phyloP scores from a whole-genome alignment of 768 basidiomycete species.

The Udeniomyces megalosporus region DNA sequence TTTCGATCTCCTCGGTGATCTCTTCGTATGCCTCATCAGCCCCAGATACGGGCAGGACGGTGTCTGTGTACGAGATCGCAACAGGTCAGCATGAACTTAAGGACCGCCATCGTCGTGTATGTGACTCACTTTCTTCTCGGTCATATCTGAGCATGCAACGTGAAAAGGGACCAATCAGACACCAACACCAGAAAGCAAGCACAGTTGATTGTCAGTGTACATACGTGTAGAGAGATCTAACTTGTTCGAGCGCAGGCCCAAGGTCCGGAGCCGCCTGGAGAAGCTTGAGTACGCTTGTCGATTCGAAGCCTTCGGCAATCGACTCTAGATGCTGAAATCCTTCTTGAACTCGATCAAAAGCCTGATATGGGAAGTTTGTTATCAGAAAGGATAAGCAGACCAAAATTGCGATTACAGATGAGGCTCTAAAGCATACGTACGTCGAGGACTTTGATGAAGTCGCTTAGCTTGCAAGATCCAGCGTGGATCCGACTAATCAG shows the following conservation, averaged over 20 bases:
- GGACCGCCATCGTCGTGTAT: no score
- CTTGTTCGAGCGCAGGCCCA: slow-evolving; percentile 47
- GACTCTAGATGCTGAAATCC: slow-evolving; percentile 50
- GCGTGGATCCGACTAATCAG: slow-evolving; percentile 91
- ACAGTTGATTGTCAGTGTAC: no score
- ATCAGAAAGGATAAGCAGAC: background rate
- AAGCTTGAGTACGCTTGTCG: slow-evolving; percentile 56
- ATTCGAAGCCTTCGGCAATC: slow-evolving; percentile 54
- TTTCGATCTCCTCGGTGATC: slow-evolving; percentile 51
- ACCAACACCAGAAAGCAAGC: slow-evolving; percentile 23
- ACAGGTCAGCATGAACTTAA: no score
- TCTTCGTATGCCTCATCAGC: slow-evolving; percentile 73
- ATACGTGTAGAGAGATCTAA: slow-evolving; percentile 52
- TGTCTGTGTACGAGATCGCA: slow-evolving; percentile 19
- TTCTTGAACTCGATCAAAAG: slow-evolving; percentile 56
- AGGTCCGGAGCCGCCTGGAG: slow-evolving; percentile 71
- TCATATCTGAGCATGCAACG: background rate
- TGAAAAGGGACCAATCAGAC: slow-evolving; percentile 12
- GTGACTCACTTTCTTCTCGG: no score
- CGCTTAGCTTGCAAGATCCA: slow-evolving; percentile 67
- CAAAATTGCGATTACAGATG: background rate
- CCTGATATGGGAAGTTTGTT: slow-evolving; percentile 33
- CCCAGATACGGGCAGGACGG: slow-evolving; percentile 65
- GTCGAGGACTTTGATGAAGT: slow-evolving; percentile 67
- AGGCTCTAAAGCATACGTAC: slow-evolving; percentile 33